Evolutionary conservation across 345 rosid species (phyloP), one percentile per base, ranked within the genome.

Genomic region (Bruguiera gymnorhiza): DNA sequence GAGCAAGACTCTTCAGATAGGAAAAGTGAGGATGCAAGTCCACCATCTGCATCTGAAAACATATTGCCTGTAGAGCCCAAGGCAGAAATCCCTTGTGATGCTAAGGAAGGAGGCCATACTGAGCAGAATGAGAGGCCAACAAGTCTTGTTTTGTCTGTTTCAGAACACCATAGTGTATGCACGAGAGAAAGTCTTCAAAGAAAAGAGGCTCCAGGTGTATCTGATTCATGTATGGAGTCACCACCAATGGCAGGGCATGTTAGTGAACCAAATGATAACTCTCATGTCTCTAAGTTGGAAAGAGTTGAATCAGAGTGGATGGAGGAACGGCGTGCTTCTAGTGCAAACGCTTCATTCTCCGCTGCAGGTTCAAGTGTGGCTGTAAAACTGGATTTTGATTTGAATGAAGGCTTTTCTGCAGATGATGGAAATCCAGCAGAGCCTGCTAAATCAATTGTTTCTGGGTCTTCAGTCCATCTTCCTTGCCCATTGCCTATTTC

Each of bases 381-480:
- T 62, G 82, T 74, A 51, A 91, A 86, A 84, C 79, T 91, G 31
- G 87, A 77, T 71, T 94, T 94, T 81, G 98, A 94, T 69, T 73
- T 94, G 69, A 94, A 94, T 75, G 96, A 94, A 85, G 96, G 92
- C 66, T 79, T 91, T 58, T 63, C 61, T 55, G 78, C 79, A 1
- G 97, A 91, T 23, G 95, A 91, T 73, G 80, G 82, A 39, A 83
- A 73, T 70, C 67, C 56, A n/a, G 83, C 70, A 48, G 87, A 86
- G 63, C 53, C 80, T 8, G 73, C 61, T 79, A 81, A 78, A 80
- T 79, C 73, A 36, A 62, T 75, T 43, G 71, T 76, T 26, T 69
- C 82, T 2, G 77, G 71, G 43, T 60, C 83, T 71, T 66, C 78
- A 46, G 59, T 78, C 70, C 88, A 85, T 57, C 66, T 83, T 88